These are phyloP conservation scores for Amphicarpaea edgeworthii DNA, from an alignment of 306 rosid genomes.

Conservation along the genomic window DNA sequence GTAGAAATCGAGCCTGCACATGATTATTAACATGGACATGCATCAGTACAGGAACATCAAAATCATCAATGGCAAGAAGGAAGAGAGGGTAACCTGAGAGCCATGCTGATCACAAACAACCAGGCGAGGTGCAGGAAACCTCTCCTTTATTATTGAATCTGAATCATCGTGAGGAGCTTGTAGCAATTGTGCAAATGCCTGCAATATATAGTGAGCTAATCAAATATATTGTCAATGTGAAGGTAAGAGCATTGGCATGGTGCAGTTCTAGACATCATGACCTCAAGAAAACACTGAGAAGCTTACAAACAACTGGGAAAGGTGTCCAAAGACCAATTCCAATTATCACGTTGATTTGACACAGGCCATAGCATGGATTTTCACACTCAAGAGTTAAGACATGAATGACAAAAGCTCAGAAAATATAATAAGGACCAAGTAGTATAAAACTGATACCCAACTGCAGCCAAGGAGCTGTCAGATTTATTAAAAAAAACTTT, in stretches of 20 bases:
- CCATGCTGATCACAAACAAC: conserved; percentile 98
- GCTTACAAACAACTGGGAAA: conserved; percentile 10
- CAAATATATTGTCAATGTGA: conserved; percentile 36
- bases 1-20: conserved; percentile 87
- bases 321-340: background rate
- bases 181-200: conserved; percentile 94
- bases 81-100: conserved; percentile 74
- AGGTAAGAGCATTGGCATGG: conserved; percentile 22
- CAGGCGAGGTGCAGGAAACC: conserved; percentile 96
- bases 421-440: background rate
- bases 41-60: conserved; percentile 6
- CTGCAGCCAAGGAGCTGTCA: background rate
- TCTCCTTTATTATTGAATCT: conserved; percentile 77
- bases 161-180: conserved; percentile 86
- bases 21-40: background rate
- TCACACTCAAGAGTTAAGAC: background rate
- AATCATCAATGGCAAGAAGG: conserved; percentile 11
- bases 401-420: background rate
- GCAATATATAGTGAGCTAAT: conserved; percentile 40
- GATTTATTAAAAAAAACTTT: background rate
- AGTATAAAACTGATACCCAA: background rate
- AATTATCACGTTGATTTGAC: background rate
- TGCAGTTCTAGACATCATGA: conserved; percentile 20
- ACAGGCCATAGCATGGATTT: background rate
- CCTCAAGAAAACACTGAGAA: background rate